Evolutionary conservation across 257 asterid species (phyloP).

Genomic region (Mitragyna speciosa): DNA sequence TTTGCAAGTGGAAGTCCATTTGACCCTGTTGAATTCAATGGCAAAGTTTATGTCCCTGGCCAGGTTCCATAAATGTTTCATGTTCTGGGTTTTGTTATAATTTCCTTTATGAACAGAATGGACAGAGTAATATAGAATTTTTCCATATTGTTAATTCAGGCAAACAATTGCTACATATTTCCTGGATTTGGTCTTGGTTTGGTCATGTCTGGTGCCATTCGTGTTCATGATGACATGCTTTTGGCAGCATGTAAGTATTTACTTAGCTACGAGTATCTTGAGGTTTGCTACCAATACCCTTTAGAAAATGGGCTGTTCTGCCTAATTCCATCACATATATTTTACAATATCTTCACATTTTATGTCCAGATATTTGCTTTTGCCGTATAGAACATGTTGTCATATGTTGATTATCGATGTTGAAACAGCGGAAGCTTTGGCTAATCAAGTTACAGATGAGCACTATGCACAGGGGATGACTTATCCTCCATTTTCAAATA

Average conservation of each 20-base stretch:
- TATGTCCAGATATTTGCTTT: not conserved
- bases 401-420: not conserved
- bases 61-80: conserved; percentile 50
- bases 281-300: not conserved
- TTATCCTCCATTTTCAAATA: conserved; percentile 74
- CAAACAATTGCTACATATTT: conserved; percentile 91
- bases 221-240: conserved; percentile 95
- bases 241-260: conserved; percentile 82
- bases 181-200: conserved; percentile 95
- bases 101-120: conserved; percentile 4
- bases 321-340: not conserved
- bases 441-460: conserved; percentile 80
- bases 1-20: conserved; percentile 96
- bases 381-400: not conserved
- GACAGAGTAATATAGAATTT: not conserved
- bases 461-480: conserved; percentile 88
- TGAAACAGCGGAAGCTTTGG: conserved; percentile 91
- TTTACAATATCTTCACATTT: not conserved
- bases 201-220: conserved; percentile 85
- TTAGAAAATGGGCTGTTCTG: not conserved
- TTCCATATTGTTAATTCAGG: conserved; percentile 41
- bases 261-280: not conserved
- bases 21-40: conserved; percentile 66
- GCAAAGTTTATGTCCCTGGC: conserved; percentile 62
- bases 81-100: not conserved